Percentiles rank a stretch among this genome's conserved stretches.
phyloP scores from a whole-genome alignment of 305 asterid species.

The Fraxinus ornus region DNA sequence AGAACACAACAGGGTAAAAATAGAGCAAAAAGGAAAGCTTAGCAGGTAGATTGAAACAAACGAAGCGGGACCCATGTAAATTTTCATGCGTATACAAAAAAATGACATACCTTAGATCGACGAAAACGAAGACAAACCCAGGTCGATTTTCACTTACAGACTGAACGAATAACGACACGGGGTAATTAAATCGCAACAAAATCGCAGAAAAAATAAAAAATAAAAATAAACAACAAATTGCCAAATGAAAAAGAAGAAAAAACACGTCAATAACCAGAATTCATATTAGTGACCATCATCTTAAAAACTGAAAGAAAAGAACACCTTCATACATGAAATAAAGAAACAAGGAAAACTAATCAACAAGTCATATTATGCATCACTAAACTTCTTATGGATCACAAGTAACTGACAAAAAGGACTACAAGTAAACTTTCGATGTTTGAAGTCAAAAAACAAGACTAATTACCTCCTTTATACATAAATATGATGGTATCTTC shows the following conservation, averaged over 20 bases:
- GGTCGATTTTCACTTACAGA: too few species aligned
- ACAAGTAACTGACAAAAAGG: neutral
- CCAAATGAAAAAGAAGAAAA: conserved; percentile 12
- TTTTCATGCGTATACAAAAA: too few species aligned
- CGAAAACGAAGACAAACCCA: too few species aligned
- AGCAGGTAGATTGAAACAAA: too few species aligned
- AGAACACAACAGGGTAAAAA: too few species aligned
- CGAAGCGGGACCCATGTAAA: too few species aligned
- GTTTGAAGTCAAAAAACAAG: neutral
- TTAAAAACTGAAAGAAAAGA: neutral
- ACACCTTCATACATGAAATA: neutral
- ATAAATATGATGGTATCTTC: neutral
- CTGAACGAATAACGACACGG: too few species aligned
- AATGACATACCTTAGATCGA: too few species aligned
- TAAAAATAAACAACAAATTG: conserved; percentile 68
- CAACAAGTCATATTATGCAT: neutral
- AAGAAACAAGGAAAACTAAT: neutral
- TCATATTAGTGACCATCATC: neutral
- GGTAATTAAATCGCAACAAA: too few species aligned
- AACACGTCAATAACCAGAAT: neutral
- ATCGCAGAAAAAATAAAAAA: too few species aligned
- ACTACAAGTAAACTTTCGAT: neutral
- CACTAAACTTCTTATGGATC: neutral
- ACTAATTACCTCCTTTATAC: neutral
- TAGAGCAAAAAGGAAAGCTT: too few species aligned